phyloP scores from a whole-genome alignment of 2,329 filamentous ascomycete species.

The Colletotrichum lindemuthianum region DNA sequence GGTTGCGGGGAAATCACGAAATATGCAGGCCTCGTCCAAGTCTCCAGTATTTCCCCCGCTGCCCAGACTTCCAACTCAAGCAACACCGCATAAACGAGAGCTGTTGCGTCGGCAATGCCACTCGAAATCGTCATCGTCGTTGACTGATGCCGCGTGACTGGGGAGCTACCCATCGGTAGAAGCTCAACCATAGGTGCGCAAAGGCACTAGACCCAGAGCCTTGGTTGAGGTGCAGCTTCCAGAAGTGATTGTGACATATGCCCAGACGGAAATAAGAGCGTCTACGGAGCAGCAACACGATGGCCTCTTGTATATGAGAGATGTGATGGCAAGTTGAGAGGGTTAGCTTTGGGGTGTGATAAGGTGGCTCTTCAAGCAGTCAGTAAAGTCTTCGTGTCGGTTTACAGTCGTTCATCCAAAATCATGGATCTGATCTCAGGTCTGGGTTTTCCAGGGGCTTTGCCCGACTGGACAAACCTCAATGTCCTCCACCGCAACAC shows the following conservation, averaged over 20 bases:
- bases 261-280: conserved; percentile 8
- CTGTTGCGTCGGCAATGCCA: background rate
- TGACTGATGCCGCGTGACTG: conserved; percentile 4
- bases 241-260: conserved; percentile 18
- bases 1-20: conserved; percentile 10
- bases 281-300: background rate
- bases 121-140: conserved; percentile 15
- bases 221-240: background rate
- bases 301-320: background rate
- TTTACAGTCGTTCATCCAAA: background rate
- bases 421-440: conserved; percentile 27
- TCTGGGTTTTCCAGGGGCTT: conserved; percentile 30
- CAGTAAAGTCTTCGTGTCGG: background rate
- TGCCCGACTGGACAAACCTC: conserved; percentile 69
- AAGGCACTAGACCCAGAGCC: background rate
- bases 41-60: conserved; percentile 13
- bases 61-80: conserved; percentile 16
- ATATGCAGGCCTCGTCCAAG: conserved; percentile 7
- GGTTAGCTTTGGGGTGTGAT: background rate
- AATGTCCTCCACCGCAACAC: conserved; percentile 66
- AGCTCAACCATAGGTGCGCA: background rate
- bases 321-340: no score
- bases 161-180: background rate
- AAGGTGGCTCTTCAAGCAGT: background rate
- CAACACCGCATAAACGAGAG: conserved; percentile 18